Base-by-base conservation (phyloP, 2,329 filamentous ascomycete genomes). In the Talaromyces piceae region DNA sequence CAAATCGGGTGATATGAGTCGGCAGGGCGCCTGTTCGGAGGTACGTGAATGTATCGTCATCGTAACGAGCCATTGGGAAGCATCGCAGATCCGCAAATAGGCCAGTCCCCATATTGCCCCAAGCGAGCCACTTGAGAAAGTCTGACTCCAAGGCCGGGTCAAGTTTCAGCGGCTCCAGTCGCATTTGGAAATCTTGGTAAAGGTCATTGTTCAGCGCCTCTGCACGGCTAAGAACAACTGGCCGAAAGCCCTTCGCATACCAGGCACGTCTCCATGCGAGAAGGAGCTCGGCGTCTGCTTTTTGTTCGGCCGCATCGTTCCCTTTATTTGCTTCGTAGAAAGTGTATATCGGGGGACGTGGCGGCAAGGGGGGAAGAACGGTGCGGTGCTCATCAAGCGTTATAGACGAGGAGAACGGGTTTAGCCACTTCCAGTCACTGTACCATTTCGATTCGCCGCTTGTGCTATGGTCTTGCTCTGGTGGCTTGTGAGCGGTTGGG, bases 191-290 rank as follows among this genome's bases (percentile, higher is more conserved):
- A 49, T 83, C 76, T 57, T 83, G 77, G 65, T 91, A 95, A 18
- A 87, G 71, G 1, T 87, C 87, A 63, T 95, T 93, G 62, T 83
- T 83, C 76, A 84, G 86, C 16, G 91, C 90, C 65, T 97, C 91
- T 1, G 80, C 82, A 13, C 82, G 79, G 47, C 87, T 84, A 51
- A 97, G 71, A 37, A 97, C 86, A 6, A 93, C 77, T 0, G 93
- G 91, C 56, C 78, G 83, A 71, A 97, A 96, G 9, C 91, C 93
- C 61, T 94, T 83, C 0, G 91, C 89, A 88, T 89, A 97, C 90
- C 91, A 97, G 2, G 91, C 91, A 43, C 89, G 81, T 54, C 91
- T 81, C 93, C 93, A 97, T 49, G 87, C 86, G 52, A 95, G 73
- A 45, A 97, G 77, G 53, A 97, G 72, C 53, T 84, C 80, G 62